Evolutionary conservation across 2,329 filamentous ascomycete species (phyloP).

Genomic region (Aspergillus floridensis): DNA sequence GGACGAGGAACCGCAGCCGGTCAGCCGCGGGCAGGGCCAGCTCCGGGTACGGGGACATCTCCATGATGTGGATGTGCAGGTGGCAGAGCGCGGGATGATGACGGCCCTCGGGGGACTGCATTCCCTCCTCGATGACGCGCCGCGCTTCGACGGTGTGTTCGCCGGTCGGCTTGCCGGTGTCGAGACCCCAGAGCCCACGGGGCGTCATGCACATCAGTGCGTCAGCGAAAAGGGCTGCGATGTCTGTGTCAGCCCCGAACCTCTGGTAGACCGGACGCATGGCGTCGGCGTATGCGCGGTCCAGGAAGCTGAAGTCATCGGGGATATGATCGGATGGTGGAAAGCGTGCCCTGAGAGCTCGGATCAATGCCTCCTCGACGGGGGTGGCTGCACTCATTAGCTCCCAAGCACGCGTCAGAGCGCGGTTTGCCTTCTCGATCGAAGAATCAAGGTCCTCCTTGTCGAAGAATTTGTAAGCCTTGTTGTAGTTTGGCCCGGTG

Average conservation of each 20-base stretch:
- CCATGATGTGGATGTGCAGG: conserved; percentile 72
- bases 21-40: conserved; percentile 60
- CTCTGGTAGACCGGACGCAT: conserved; percentile 54
- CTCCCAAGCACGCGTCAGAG: neutral
- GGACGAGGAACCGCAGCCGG: conserved; percentile 59
- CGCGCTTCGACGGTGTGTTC: conserved; percentile 58
- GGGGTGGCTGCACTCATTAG: conserved; percentile 27
- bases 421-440: conserved; percentile 27
- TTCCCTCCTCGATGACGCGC: conserved; percentile 54
- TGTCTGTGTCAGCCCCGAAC: conserved; percentile 57
- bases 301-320: conserved; percentile 53
- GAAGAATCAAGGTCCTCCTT: conserved; percentile 53
- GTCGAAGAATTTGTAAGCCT: conserved; percentile 71
- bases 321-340: conserved; percentile 47
- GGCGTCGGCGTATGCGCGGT: conserved; percentile 57
- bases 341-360: conserved; percentile 47
- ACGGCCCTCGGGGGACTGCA: conserved; percentile 39
- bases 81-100: conserved; percentile 68
- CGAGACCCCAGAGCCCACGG: conserved; percentile 61
- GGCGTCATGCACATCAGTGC: conserved; percentile 63
- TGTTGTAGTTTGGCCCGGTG: conserved; percentile 74
- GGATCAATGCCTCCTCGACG: conserved; percentile 61
- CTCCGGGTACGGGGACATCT: conserved; percentile 68
- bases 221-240: conserved; percentile 61
- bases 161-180: conserved; percentile 55